These are phyloP conservation scores for Lolium perenne DNA, from an alignment of 176 grass and related monocot genomes.

Conservation along the genomic window DNA sequence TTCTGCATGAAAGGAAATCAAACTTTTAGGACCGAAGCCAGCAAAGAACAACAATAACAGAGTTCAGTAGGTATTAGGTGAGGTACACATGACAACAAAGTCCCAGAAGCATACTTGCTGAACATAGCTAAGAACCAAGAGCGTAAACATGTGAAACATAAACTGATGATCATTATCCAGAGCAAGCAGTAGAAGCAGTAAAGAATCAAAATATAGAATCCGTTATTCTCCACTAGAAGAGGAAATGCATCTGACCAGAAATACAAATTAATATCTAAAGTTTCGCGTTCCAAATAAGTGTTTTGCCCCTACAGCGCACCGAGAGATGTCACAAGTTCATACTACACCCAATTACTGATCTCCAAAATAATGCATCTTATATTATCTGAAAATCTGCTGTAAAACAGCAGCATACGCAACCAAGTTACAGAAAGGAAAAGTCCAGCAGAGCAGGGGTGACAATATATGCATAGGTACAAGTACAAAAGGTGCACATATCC, in stretches of 20 bases:
- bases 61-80: neutral
- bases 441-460: neutral
- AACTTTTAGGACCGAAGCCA: slow-evolving; percentile 29
- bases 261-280: slow-evolving; percentile 7
- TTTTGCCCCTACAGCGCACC: neutral
- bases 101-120: neutral
- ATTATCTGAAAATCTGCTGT: neutral
- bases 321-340: neutral
- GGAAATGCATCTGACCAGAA: slow-evolving; percentile 9
- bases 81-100: slow-evolving; percentile 22
- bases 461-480: neutral
- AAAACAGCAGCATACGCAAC: neutral
- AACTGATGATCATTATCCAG: neutral
- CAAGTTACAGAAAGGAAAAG: slow-evolving; percentile 15
- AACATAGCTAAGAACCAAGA: slow-evolving; percentile 28
- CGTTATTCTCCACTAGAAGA: neutral
- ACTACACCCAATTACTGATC: slow-evolving; percentile 9
- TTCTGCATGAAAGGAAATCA: slow-evolving; percentile 56
- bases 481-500: slow-evolving; percentile 5
- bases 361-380: slow-evolving; percentile 25
- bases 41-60: slow-evolving; percentile 29
- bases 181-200: neutral
- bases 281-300: neutral
- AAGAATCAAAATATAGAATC: neutral
- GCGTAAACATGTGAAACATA: neutral